Base-by-base conservation (phyloP, 192 early-diverging fungal genomes). In the Rhizoclosmatium sp. region DNA sequence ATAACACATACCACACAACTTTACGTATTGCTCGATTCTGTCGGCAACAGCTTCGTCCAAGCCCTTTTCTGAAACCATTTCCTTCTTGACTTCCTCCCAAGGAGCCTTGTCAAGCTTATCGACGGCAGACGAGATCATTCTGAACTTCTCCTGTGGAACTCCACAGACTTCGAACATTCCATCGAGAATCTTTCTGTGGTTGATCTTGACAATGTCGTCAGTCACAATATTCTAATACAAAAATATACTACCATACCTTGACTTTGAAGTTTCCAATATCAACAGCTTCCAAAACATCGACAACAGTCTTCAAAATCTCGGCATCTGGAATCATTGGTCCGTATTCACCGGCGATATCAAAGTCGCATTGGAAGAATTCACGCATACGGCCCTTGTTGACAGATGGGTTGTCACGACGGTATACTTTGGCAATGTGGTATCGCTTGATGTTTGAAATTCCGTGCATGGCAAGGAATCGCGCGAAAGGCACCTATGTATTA, bases 301-400 rank as follows among this genome's bases (percentile, higher is more conserved):
- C 87, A 71, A 93, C 89, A 23, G 97, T 89, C 31, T 91, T 86
- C 47, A 99, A 76, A 48, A 92, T 91, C 80, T 99, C 98, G 39
- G 95, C 92, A 81, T 99, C 98, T 39, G 98, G 94, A n/a, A 99
- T 89, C 98, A 99, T 99, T 10, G 94, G 69, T 56, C 98, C 98
- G 76, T 97, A 97, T 16, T 81, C 81, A 3, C 98, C 98, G 23
- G 98, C 98, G 85, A 99, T 93, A 83, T 99, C 98, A 66, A 96
- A 98, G 89, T 99, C 97, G 83, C 97, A 99, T 84, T 99, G 97
- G 87, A 91, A 97, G 77, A 99, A 99, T 85, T 99, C 98, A 80
- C 98, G 89, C 95, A 99, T 95, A n/a, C 97, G 92, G 2, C 98
- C 97, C 87, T 98, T 97, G 71, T 95, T 95, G 92, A 99, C 95